Evolutionary conservation across 306 rosid genomes (phyloP), one percentile per base, ranked within the genome.

Genomic region (Quercus parvula): DNA sequence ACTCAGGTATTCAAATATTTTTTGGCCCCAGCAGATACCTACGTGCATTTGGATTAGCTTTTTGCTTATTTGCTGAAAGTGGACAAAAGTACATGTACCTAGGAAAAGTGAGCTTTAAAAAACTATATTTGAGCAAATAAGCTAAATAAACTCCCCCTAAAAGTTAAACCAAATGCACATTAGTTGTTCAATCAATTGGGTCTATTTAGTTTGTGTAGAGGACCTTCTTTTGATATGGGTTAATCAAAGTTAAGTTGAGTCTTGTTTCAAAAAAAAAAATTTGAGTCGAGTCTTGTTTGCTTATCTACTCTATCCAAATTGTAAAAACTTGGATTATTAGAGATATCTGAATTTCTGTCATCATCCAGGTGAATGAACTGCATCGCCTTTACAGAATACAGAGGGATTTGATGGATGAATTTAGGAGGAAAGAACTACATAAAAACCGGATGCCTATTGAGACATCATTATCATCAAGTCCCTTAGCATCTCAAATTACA

Each of bases 301-400:
- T 52, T 70, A 15, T 71, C 70, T 81, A 33, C 61, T 52, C 77
- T 44, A 13, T 61, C n/a, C 71, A 13, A n/a, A 51, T 63, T 71
- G 27, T 73, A 73, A 73, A 68, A n/a, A 66, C 63, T 49, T 73
- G 56, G 52, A 18, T 84, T 56, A 59, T 85, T 73, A 25, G 44
- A 82, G 56, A 66, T 79, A 33, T 74, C 70, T 73, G 56, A 35
- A 54, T 30, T 70, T 79, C 70, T 83, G 46, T 75, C 78, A 75
- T 81, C 67, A 71, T 81, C 38, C 92, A 93, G 99, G 99, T 95
- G 74, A 59, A 64, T 56, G 98, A 93, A 84, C 96, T 95, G 77
- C 98, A 95, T 79, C 96, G 97, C 24, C 71, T 95, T 71, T 95
- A 95, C 86, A 83, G 87, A 91, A 95, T 74, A 81, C 99, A 95